Base-by-base conservation (phyloP, 179 eudicot species). In the Actinidia arguta region DNA sequence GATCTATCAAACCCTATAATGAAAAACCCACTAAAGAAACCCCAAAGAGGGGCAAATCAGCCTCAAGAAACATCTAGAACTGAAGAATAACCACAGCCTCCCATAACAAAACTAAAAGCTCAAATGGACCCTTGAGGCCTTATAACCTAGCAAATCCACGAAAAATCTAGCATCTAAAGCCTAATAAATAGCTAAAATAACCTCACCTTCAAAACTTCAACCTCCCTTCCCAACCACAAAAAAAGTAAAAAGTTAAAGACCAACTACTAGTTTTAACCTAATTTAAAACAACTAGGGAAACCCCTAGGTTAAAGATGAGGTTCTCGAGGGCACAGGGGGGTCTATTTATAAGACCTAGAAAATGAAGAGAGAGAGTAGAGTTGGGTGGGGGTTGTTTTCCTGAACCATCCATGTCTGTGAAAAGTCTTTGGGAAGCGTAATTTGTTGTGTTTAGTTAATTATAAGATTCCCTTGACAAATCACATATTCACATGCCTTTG, bases 401-500 rank as follows among this genome's bases (percentile, higher is more conserved):
- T 16, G 72, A 0, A 67, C 72, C 48, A 17, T 66, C 31, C n/a
- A 67, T 11, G 31, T 68, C 27, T 20, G 4, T 76, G 69, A 11
- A 76, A n/a, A 76, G 67, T 39, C 79, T 75, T 39, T 48, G 68
- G 68, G 61, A 59, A 48, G n/a, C n/a, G n/a, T n/a, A n/a, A n/a
- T n/a, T n/a, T n/a, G n/a, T n/a, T n/a, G n/a, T n/a, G n/a, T n/a
- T n/a, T n/a, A n/a, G n/a, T n/a, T n/a, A n/a, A n/a, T n/a, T 36
- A 17, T 58, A 59, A 76, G 79, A 76, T 76, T 76, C 79, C 52
- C 54, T 76, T 76, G 64, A 42, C 22, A 76, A 76, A 76, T n/a
- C n/a, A n/a, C n/a, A n/a, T n/a, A n/a, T n/a, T 76, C 79, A 76
- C 79, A 42, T 58, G 79, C 68, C 47, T 42, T 42, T 76, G 79